Percentiles rank a stretch among this genome's conserved stretches.
phyloP scores from a whole-genome alignment of 192 early-diverging fungal genomes.

The Diversispora eburnea region DNA sequence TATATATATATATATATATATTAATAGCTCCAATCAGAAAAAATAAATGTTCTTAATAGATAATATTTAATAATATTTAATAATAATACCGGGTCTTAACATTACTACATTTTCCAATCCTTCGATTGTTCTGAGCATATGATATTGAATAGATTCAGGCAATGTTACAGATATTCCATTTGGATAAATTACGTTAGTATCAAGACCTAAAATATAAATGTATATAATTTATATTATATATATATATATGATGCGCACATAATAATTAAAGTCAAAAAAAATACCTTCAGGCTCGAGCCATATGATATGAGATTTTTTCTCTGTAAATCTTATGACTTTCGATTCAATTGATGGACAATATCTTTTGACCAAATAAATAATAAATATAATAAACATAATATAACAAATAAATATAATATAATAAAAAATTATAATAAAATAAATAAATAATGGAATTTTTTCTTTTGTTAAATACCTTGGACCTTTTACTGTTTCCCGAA shows the following conservation, averaged over 20 bases:
- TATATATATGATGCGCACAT: not conserved
- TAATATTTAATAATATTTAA: not conserved
- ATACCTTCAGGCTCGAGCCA: conserved; percentile 80
- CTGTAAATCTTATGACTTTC: conserved; percentile 70
- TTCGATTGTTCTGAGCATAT: conserved; percentile 66
- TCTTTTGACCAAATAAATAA: conserved; percentile 27
- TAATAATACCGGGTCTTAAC: conserved; percentile 53
- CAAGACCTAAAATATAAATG: conserved; percentile 36
- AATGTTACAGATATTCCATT: conserved; percentile 85
- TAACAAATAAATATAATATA: not conserved
- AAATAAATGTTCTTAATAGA: not conserved
- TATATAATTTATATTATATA: not conserved
- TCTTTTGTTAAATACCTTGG: conserved; percentile 41
- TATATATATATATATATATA: not conserved
- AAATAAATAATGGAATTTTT: no score
- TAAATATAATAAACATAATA: not conserved
- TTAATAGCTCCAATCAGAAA: not conserved
- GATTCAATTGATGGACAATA: conserved; percentile 84
- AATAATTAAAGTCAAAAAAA: not conserved
- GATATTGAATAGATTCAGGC: conserved; percentile 71
- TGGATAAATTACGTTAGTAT: conserved; percentile 71
- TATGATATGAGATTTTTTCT: conserved; percentile 63
- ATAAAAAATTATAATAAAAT: no score
- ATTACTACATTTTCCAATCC: conserved; percentile 74
- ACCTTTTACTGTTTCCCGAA: conserved; percentile 78